phyloP scores from a whole-genome alignment of 129 eudicot genomes.

The Ambrosia trifida region DNA sequence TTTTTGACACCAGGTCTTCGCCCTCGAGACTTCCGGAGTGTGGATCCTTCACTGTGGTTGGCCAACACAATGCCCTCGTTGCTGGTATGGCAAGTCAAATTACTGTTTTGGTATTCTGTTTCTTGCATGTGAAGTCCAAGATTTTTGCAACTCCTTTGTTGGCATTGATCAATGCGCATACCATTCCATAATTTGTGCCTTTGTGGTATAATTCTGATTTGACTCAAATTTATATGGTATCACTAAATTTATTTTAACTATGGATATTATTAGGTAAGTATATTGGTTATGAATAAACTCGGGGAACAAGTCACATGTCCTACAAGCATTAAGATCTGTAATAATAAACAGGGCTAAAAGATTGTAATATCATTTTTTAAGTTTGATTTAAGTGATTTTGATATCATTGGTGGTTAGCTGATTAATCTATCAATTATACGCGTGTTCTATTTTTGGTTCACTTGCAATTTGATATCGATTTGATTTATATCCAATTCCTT shows the following conservation, averaged over 20 bases:
- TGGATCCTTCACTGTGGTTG: slow-evolving; percentile 98
- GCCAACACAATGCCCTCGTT: slow-evolving; percentile 92
- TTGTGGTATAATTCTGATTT: too few species aligned
- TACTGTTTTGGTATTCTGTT: slow-evolving; percentile 8
- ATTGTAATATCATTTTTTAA: not conserved
- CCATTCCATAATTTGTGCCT: too few species aligned
- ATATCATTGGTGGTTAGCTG: not conserved
- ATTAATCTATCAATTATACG: not conserved
- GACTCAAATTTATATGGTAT: too few species aligned
- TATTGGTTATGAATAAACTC: not conserved
- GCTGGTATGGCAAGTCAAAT: slow-evolving; percentile 57
- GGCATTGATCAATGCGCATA: slow-evolving; percentile 2
- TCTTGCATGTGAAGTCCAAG: slow-evolving; percentile 3
- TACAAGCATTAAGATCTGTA: not conserved
- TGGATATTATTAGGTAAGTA: too few species aligned
- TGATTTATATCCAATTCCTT: not conserved
- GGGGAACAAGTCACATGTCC: not conserved
- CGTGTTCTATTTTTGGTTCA: not conserved
- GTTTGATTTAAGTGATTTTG: not conserved
- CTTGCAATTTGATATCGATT: not conserved
- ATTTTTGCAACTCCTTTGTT: slow-evolving; percentile 9
- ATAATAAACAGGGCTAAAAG: not conserved
- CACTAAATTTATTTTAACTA: too few species aligned
- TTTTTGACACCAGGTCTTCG: slow-evolving; percentile 73
- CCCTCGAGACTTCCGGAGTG: slow-evolving; percentile 95